A percentile compares a stretch with the other conserved stretches of the same genome.
Evolutionary conservation across 2,329 filamentous ascomycete genomes (phyloP).

Genomic region (Tolypocladium paradoxum): DNA sequence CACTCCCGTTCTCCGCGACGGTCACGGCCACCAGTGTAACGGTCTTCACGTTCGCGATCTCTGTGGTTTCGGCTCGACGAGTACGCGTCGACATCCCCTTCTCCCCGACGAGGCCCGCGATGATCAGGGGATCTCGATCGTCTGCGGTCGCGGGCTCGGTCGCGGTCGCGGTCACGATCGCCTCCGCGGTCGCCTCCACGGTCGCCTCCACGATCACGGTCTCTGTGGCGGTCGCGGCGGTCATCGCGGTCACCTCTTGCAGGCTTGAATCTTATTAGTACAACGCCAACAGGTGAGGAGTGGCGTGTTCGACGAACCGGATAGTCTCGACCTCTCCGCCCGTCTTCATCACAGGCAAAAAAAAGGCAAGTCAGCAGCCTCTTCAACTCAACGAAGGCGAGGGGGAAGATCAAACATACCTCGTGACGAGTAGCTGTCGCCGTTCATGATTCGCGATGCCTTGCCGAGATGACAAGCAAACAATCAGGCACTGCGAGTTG

Average conservation of each 20-base stretch:
- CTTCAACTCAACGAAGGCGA: neutral
- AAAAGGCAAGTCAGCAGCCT: neutral
- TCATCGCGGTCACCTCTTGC: constrained; percentile 4
- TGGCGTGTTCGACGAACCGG: constrained; percentile 29
- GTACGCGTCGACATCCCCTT: constrained; percentile 76
- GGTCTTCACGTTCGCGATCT: constrained; percentile 86
- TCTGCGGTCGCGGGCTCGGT: constrained; percentile 47
- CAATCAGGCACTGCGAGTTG: constrained; percentile 6
- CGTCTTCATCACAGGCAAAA: constrained; percentile 26
- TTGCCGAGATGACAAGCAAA: constrained; percentile 5
- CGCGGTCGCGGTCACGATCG: constrained; percentile 24
- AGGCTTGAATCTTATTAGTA: neutral
- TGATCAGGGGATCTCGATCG: constrained; percentile 82
- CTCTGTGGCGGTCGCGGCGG: constrained; percentile 14
- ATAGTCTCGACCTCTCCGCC: constrained; percentile 46
- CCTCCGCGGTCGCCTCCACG: constrained; percentile 27
- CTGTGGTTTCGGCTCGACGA: constrained; percentile 87
- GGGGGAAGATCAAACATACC: constrained; percentile 38
- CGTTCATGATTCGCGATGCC: constrained; percentile 56
- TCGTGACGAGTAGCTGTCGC: constrained; percentile 70
- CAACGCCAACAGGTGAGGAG: neutral
- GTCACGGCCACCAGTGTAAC: constrained; percentile 61
- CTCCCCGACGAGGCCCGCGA: constrained; percentile 55
- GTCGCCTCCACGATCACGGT: constrained; percentile 60
- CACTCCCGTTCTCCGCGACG: constrained; percentile 62